A percentile compares a stretch with the other conserved stretches of the same genome.
Conservation (phyloP, 2,329 filamentous ascomycete species). For the Scedosporium dehoogii region DNA sequence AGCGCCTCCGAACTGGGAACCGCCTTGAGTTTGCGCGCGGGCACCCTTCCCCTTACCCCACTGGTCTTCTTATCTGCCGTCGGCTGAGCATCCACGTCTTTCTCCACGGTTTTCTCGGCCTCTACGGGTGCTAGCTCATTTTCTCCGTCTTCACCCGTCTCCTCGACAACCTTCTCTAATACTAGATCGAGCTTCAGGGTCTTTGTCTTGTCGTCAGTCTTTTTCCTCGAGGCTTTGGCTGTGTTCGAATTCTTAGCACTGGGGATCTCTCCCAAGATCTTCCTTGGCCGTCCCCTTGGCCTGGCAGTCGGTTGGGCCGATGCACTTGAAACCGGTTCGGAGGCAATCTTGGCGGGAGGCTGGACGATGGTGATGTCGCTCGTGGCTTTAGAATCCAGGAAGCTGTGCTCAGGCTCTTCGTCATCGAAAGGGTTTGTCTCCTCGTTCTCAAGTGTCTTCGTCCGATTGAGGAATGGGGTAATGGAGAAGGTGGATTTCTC, state of each 20-base stretch:
- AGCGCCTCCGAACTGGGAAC: background rate
- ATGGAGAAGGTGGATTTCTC: slow-evolving; percentile 92
- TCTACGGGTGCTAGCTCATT: slow-evolving; percentile 14
- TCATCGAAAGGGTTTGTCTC: slow-evolving; percentile 14
- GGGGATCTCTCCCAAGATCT: slow-evolving; percentile 7
- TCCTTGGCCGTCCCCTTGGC: slow-evolving; percentile 6
- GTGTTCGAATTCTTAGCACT: slow-evolving; percentile 3
- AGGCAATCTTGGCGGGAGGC: background rate
- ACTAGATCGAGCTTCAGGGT: background rate
- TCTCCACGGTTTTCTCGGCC: slow-evolving; percentile 16
- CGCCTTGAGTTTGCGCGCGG: slow-evolving; percentile 1
- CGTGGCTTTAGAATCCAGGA: background rate
- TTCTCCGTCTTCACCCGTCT: slow-evolving; percentile 22
- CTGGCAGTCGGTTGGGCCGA: slow-evolving; percentile 2
- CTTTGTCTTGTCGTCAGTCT: slow-evolving; percentile 7
- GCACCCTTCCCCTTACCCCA: background rate
- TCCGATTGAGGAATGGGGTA: slow-evolving; percentile 82
- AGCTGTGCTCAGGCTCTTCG: background rate
- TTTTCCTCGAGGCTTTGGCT: slow-evolving; percentile 5
- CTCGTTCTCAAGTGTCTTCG: slow-evolving; percentile 31
- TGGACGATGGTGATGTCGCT: background rate
- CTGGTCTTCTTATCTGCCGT: slow-evolving; percentile 7
- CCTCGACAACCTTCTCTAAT: slow-evolving; percentile 30
- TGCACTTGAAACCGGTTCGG: background rate
- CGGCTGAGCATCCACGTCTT: slow-evolving; percentile 17